Percentiles rank a stretch among this genome's conserved stretches.
phyloP scores from a whole-genome alignment of 1,139 yeast genomes.

The Hemisphaericaspora lyxosophila region DNA sequence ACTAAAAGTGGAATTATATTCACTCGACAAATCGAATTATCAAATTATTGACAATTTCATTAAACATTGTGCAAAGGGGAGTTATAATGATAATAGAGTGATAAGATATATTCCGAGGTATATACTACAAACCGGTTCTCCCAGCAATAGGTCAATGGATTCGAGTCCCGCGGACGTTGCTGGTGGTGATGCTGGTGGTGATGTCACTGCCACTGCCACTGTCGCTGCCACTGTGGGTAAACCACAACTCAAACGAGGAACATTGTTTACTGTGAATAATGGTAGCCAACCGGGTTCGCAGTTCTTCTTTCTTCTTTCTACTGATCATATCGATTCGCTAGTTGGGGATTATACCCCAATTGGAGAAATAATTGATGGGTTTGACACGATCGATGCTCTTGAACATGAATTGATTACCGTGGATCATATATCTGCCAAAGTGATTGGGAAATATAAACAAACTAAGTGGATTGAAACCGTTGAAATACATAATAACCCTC shows the following conservation, averaged over 20 bases:
- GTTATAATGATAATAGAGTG: conserved; percentile 38
- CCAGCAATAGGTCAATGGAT: conserved; percentile 47
- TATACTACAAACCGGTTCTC: conserved; percentile 53
- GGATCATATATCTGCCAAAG: conserved; percentile 19
- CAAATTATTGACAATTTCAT: conserved; percentile 22
- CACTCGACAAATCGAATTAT: conserved; percentile 12
- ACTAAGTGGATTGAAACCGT: conserved; percentile 19
- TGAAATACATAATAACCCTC: conserved; percentile 19
- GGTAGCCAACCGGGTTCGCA: conserved; percentile 20
- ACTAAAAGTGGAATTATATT: conserved; percentile 18
- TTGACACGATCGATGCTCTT: conserved; percentile 16
- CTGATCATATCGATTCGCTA: conserved; percentile 11
- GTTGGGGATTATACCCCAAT: conserved; percentile 16
- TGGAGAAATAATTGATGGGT: conserved; percentile 23
- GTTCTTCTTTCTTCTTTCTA: conserved; percentile 22
- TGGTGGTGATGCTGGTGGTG: too few relatives aligned
- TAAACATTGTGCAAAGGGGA: conserved; percentile 49
- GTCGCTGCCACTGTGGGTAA: too few relatives aligned
- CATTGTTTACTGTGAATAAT: conserved; percentile 19
- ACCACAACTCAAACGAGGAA: conserved; percentile 18
- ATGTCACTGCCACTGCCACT: too few relatives aligned
- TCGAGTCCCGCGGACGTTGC: conserved; percentile 15
- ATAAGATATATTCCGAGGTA: conserved; percentile 44
- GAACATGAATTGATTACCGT: conserved; percentile 9
- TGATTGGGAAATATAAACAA: conserved; percentile 22